Percentiles rank a stretch among this genome's conserved stretches.
phyloP scores from a whole-genome alignment of 2,329 filamentous ascomycete genomes.

The Diaporthe vaccinii region DNA sequence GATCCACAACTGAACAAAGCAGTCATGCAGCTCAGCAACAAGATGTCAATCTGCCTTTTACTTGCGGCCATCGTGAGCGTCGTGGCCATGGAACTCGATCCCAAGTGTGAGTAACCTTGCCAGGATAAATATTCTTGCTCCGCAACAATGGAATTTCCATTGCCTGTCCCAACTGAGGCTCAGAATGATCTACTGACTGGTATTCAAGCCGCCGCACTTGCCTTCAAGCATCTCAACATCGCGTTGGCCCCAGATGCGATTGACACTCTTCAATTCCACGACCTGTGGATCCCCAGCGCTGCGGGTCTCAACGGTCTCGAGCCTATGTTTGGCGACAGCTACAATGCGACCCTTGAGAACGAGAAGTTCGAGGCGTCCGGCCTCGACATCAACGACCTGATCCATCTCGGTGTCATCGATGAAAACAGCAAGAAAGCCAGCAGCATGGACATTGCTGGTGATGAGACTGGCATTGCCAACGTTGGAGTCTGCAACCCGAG shows the following conservation, averaged over 20 bases:
- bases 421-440: neutral
- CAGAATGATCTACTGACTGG: neutral
- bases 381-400: slow-evolving; percentile 12
- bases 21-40: neutral
- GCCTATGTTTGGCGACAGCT: slow-evolving; percentile 8
- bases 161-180: neutral
- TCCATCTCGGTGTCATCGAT: neutral
- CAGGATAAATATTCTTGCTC: neutral
- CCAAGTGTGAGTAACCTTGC: neutral
- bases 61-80: neutral
- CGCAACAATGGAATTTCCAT: neutral
- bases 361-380: slow-evolving; percentile 13
- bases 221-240: neutral
- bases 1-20: neutral
- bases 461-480: neutral
- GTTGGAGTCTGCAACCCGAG: slow-evolving; percentile 16
- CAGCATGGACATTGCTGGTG: neutral
- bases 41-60: neutral
- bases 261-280: neutral
- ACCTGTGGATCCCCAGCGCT: neutral
- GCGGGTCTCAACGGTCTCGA: slow-evolving; percentile 10
- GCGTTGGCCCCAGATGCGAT: neutral
- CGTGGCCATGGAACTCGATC: neutral
- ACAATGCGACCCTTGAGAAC: slow-evolving; percentile 22
- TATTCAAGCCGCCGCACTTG: neutral